phyloP scores from a whole-genome alignment of 257 asterid genomes.

The Marsdenia floribunda region DNA sequence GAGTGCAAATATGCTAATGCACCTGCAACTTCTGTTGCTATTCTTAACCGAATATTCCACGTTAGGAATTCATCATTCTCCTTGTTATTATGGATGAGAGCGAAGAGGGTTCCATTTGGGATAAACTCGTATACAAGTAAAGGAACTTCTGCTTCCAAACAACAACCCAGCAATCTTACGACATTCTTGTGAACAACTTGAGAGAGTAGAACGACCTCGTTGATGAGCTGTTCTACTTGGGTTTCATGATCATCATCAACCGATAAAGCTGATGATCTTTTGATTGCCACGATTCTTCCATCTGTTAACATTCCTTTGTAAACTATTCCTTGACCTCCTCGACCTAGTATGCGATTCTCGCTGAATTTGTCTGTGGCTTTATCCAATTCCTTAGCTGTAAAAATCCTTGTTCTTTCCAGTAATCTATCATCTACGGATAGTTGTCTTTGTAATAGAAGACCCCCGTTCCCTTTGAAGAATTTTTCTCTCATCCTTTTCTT shows the following conservation, averaged over 20 bases:
- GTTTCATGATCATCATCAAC: background rate
- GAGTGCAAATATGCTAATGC: constrained; percentile 20
- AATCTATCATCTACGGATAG: constrained; percentile 15
- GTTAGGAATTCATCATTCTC: background rate
- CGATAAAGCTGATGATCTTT: background rate
- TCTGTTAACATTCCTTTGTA: constrained; percentile 10
- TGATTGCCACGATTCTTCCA: constrained; percentile 14
- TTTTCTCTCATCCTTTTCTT: constrained; percentile 1
- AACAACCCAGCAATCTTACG: background rate
- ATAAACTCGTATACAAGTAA: background rate
- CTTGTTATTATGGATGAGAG: constrained; percentile 8
- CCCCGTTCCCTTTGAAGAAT: constrained; percentile 23
- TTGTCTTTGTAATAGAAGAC: constrained; percentile 23
- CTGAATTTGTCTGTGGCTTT: constrained; percentile 14
- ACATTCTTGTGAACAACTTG: constrained; percentile 17
- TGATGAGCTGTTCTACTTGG: constrained; percentile 9
- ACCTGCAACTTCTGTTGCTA: constrained; percentile 17
- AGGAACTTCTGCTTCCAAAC: no score
- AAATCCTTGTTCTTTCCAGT: constrained; percentile 19
- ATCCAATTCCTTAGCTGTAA: constrained; percentile 23
- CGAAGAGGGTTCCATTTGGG: constrained; percentile 9
- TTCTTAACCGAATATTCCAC: constrained; percentile 16
- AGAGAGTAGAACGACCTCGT: constrained; percentile 14
- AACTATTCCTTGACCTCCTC: constrained; percentile 1
- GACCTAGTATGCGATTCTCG: background rate